A percentile compares a stretch with the other conserved stretches of the same genome.
phyloP scores from a whole-genome alignment of 495 filamentous ascomycete genomes.

The Chaetomidium leptoderma region DNA sequence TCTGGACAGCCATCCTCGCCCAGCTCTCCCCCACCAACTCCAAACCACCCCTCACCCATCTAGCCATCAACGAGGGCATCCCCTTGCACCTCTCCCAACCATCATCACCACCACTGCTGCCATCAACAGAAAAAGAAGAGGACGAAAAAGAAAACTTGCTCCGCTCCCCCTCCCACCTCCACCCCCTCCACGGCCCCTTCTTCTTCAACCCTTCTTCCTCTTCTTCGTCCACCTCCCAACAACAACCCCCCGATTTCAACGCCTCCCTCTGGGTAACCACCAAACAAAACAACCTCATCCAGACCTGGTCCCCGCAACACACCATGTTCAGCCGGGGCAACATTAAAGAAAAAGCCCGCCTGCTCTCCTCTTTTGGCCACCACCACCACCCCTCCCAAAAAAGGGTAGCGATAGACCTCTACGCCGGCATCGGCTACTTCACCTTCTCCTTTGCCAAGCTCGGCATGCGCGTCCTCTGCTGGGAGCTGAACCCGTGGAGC shows the following conservation, averaged over 20 bases:
- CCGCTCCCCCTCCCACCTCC: slow-evolving; percentile 59
- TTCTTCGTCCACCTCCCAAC: background rate
- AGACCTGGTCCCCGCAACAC: slow-evolving; percentile 80
- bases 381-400: background rate
- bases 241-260: slow-evolving; percentile 57
- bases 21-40: slow-evolving; percentile 40
- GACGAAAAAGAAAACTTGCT: slow-evolving; percentile 50
- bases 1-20: slow-evolving; percentile 50
- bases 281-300: slow-evolving; percentile 72
- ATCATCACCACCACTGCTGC: too few species aligned
- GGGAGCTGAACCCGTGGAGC: slow-evolving; percentile 87
- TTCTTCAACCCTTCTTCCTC: slow-evolving; percentile 37
- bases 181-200: slow-evolving; percentile 64
- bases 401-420: slow-evolving; percentile 58
- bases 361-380: slow-evolving; percentile 48
- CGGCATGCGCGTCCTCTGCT: slow-evolving; percentile 75
- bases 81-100: slow-evolving; percentile 36
- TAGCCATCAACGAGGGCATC: slow-evolving; percentile 73
- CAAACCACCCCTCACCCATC: slow-evolving; percentile 52
- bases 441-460: slow-evolving; percentile 70
- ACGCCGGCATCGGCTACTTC: slow-evolving; percentile 92
- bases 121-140: background rate
- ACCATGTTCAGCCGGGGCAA: slow-evolving; percentile 94
- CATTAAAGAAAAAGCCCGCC: slow-evolving; percentile 76
- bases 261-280: slow-evolving; percentile 70